Evolutionary conservation across 768 basidiomycete species (phyloP).

Genomic region (Coprinellus micaceus): DNA sequence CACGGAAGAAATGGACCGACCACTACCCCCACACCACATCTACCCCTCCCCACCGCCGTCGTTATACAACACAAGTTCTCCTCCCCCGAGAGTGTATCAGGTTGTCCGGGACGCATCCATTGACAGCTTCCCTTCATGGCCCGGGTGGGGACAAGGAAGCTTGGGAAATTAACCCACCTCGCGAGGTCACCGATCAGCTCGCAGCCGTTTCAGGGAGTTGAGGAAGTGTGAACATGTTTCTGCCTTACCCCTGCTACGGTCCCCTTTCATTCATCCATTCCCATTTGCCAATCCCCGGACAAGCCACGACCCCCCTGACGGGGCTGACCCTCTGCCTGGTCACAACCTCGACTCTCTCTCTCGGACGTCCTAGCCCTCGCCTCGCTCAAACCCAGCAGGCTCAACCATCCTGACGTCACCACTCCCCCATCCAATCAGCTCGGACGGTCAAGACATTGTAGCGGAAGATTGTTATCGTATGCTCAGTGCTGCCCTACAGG

Average conservation of each 20-base stretch:
- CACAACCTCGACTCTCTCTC: not conserved
- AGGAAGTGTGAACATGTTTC: not conserved
- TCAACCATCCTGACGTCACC: not conserved
- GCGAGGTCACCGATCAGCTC: not conserved
- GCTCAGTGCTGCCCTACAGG: not conserved
- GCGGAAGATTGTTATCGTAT: not conserved
- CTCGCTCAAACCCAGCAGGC: not conserved
- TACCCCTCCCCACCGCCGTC: not conserved
- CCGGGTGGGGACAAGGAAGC: not conserved
- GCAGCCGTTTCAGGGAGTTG: not conserved
- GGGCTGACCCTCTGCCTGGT: not conserved
- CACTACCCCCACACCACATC: not conserved
- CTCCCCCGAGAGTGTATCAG: not conserved
- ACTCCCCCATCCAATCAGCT: not conserved
- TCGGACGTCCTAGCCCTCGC: not conserved
- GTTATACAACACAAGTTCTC: not conserved
- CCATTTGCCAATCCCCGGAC: not conserved
- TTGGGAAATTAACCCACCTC: conserved; percentile 6
- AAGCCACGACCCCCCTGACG: not conserved
- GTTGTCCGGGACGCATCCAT: not conserved
- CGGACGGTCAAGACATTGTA: not conserved
- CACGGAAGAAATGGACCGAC: not conserved
- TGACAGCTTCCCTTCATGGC: not conserved
- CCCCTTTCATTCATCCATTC: not conserved
- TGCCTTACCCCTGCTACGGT: conserved; percentile 1